Evolutionary conservation across 495 filamentous ascomycete genomes (phyloP).

Genomic region (Podospora bellae-mahoneyi): DNA sequence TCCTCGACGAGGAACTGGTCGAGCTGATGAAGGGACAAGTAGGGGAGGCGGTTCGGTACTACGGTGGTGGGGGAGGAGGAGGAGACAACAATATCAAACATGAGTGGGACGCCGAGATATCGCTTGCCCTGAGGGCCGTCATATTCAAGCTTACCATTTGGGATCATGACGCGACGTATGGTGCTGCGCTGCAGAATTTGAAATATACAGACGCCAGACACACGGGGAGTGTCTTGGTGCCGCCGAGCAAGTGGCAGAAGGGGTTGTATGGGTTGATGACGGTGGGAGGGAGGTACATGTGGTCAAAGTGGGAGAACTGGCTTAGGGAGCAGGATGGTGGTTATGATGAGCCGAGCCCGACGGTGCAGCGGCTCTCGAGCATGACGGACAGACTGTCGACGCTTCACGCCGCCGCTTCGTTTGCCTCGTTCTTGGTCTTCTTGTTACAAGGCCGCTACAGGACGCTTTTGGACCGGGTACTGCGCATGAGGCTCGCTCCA

Average conservation of each 20-base stretch:
- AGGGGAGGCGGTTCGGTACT: slow-evolving; percentile 84
- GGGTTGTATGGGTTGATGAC: slow-evolving; percentile 76
- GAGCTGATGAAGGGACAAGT: slow-evolving; percentile 81
- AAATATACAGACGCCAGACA: slow-evolving; percentile 82
- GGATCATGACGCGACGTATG: slow-evolving; percentile 94
- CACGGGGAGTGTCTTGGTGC: slow-evolving; percentile 54
- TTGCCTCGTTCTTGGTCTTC: slow-evolving; percentile 84
- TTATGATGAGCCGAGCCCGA: slow-evolving; percentile 54
- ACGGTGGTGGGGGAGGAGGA: slow-evolving; percentile 57
- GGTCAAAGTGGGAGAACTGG: slow-evolving; percentile 88
- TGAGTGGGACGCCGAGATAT: slow-evolving; percentile 84
- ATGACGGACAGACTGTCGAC: slow-evolving; percentile 67
- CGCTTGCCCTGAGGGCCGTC: slow-evolving; percentile 68
- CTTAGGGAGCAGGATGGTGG: slow-evolving; percentile 69
- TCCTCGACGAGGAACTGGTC: slow-evolving; percentile 91
- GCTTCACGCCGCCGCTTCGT: slow-evolving; percentile 72
- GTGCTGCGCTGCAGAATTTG: slow-evolving; percentile 86
- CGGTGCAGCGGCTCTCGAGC: slow-evolving; percentile 57
- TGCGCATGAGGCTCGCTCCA: slow-evolving; percentile 81
- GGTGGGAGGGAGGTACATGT: slow-evolving; percentile 82
- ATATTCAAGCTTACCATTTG: slow-evolving; percentile 95
- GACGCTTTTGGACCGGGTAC: slow-evolving; percentile 80
- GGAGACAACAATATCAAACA: slow-evolving; percentile 47
- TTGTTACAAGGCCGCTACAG: slow-evolving; percentile 86
- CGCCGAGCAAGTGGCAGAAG: slow-evolving; percentile 75